A percentile compares a stretch with the other conserved stretches of the same genome.
These are phyloP conservation scores for Grosmannia serpens DNA, from an alignment of 2,329 filamentous ascomycete genomes.

Conservation along the genomic window DNA sequence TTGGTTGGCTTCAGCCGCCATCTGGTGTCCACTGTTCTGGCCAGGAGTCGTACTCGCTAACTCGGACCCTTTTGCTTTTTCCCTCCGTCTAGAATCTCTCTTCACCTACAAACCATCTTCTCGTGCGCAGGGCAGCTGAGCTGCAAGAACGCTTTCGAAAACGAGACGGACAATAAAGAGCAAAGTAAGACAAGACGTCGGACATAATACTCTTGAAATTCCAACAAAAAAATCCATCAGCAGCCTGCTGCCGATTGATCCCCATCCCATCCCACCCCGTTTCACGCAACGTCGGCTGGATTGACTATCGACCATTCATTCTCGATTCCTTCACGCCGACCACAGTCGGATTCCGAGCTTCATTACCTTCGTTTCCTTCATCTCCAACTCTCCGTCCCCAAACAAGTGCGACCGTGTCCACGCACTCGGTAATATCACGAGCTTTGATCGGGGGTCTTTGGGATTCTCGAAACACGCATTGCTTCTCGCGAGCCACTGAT, in stretches of 20 bases:
- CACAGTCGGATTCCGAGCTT: background rate
- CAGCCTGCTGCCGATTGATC: background rate
- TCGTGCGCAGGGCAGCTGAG: constrained; percentile 11
- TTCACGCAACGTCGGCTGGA: background rate
- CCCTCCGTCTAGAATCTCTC: background rate
- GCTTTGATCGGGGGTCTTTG: constrained; percentile 17
- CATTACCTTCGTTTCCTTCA: background rate
- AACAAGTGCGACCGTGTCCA: background rate
- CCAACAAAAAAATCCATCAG: background rate
- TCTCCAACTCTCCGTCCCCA: background rate
- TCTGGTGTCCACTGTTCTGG: background rate
- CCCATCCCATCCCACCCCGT: background rate
- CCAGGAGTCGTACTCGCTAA: background rate
- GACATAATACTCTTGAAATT: background rate
- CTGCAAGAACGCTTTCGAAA: constrained; percentile 10
- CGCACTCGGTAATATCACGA: background rate
- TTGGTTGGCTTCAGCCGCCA: background rate
- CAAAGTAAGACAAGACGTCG: background rate
- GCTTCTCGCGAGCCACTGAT: constrained; percentile 23
- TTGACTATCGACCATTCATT: background rate
- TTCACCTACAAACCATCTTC: constrained; percentile 1
- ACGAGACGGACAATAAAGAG: background rate
- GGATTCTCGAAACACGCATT: constrained; percentile 25
- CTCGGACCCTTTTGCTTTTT: background rate
- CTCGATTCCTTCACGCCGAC: background rate